Evolutionary conservation across 768 basidiomycete genomes (phyloP).

Genomic region (Strobilomyces dryophilus): DNA sequence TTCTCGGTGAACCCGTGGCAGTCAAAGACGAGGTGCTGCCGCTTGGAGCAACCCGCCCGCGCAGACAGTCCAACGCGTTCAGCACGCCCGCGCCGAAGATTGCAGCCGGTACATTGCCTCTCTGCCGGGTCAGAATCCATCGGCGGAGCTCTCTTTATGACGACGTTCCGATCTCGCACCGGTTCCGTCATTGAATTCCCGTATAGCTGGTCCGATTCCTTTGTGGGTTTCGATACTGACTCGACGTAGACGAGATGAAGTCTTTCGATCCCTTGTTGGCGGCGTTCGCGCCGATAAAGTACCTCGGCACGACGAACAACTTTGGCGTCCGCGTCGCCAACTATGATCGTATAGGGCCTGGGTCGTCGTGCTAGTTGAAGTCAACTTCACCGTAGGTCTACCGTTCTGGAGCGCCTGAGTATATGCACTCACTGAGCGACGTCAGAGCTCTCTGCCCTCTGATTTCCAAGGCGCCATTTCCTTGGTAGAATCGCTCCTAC

Average conservation of each 20-base stretch:
- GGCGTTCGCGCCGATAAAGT: conserved; percentile 43
- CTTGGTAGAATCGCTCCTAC: conserved; percentile 18
- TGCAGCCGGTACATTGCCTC: too few species aligned
- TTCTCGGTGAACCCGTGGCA: too few species aligned
- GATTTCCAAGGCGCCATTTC: conserved; percentile 8
- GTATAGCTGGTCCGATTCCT: not conserved
- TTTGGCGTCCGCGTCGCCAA: conserved; percentile 27
- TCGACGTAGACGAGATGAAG: conserved; percentile 33
- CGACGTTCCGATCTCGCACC: conserved; percentile 28
- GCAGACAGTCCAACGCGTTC: too few species aligned
- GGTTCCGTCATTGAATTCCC: conserved; percentile 32
- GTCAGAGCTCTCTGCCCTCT: conserved; percentile 8
- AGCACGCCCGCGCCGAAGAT: too few species aligned
- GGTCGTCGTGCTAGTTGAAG: conserved; percentile 35
- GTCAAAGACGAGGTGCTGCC: too few species aligned
- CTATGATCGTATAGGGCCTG: conserved; percentile 34
- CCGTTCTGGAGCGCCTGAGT: too few species aligned
- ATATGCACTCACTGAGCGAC: not conserved
- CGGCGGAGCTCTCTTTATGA: conserved; percentile 19
- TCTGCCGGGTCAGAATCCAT: conserved; percentile 25
- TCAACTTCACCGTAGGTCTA: conserved; percentile 27
- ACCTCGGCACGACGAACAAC: conserved; percentile 38
- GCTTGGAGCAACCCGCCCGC: too few species aligned
- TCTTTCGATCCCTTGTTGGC: conserved; percentile 40
- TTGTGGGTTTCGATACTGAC: not conserved